phyloP scores from a whole-genome alignment of 2,329 filamentous ascomycete genomes.

The Chrysoporthe cubensis region DNA sequence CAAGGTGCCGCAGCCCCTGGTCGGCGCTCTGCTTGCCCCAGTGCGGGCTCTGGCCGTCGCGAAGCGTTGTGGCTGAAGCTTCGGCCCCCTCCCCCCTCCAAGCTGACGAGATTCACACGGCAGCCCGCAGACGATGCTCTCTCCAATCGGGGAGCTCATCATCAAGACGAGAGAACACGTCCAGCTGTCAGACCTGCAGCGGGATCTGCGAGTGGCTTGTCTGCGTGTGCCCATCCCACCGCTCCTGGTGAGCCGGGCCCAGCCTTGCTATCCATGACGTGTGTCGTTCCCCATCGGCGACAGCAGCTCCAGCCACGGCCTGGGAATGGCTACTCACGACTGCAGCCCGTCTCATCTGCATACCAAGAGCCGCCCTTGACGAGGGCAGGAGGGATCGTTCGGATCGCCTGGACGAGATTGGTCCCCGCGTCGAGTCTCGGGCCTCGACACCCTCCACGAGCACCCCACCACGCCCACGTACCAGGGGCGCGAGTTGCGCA shows the following conservation, averaged over 20 bases:
- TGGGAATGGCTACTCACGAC: not conserved
- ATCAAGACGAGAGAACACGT: not conserved
- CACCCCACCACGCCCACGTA: slow-evolving; percentile 11
- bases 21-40: not conserved
- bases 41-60: not conserved
- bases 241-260: not conserved
- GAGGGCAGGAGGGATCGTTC: not conserved
- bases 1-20: not conserved
- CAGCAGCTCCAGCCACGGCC: not conserved
- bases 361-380: not conserved
- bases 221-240: not conserved
- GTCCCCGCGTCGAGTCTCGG: not conserved
- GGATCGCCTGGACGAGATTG: not conserved
- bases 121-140: not conserved
- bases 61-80: not conserved
- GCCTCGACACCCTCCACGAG: not conserved
- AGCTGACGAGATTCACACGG: not conserved
- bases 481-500: not conserved
- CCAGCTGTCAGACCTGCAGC: not conserved
- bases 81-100: not conserved
- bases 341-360: not conserved
- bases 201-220: not conserved
- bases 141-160: not conserved
- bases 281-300: not conserved
- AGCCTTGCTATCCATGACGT: not conserved